Percentiles rank a stretch among this genome's conserved stretches.
phyloP scores from a whole-genome alignment of 495 filamentous ascomycete species.

The Jackrogersella multiformis region DNA sequence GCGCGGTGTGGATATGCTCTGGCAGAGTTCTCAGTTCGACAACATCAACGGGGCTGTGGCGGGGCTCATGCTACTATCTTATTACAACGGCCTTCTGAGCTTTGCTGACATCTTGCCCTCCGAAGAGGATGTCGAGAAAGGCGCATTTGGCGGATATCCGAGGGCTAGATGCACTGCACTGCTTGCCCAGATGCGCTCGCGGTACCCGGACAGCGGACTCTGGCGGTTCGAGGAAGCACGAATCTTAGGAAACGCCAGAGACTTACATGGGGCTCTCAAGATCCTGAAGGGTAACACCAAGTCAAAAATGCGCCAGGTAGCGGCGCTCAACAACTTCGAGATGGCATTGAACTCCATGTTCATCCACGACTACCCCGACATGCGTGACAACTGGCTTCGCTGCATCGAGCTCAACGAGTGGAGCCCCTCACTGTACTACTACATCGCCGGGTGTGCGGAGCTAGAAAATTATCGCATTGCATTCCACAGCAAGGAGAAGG shows the following conservation, averaged over 20 bases:
- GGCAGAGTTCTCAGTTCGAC: conserved; percentile 86
- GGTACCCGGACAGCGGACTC: conserved; percentile 83
- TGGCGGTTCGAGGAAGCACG: conserved; percentile 93
- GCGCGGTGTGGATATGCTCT: conserved; percentile 83
- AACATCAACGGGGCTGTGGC: conserved; percentile 94
- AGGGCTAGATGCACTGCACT: conserved; percentile 72
- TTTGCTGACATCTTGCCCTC: conserved; percentile 87
- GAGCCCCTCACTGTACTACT: conserved; percentile 90
- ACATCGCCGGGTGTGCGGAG: conserved; percentile 80
- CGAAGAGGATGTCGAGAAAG: conserved; percentile 58
- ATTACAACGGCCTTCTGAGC: conserved; percentile 85
- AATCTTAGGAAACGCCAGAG: conserved; percentile 72
- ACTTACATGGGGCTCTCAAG: conserved; percentile 73
- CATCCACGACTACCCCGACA: conserved; percentile 74
- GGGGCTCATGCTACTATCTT: conserved; percentile 80
- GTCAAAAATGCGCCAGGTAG: conserved; percentile 85
- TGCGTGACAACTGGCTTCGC: conserved; percentile 76
- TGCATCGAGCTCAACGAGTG: conserved; percentile 90
- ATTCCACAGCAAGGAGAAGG: conserved; percentile 61
- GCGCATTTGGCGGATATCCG: conserved; percentile 73
- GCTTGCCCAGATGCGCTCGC: conserved; percentile 73
- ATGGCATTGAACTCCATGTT: conserved; percentile 82
- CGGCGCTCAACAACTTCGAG: conserved; percentile 84
- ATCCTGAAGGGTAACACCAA: conserved; percentile 65
- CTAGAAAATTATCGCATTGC: conserved; percentile 79